These are phyloP conservation scores for Chlamydomonas eustigma DNA, from an alignment of 139 green algal species.

Conservation along the genomic window DNA sequence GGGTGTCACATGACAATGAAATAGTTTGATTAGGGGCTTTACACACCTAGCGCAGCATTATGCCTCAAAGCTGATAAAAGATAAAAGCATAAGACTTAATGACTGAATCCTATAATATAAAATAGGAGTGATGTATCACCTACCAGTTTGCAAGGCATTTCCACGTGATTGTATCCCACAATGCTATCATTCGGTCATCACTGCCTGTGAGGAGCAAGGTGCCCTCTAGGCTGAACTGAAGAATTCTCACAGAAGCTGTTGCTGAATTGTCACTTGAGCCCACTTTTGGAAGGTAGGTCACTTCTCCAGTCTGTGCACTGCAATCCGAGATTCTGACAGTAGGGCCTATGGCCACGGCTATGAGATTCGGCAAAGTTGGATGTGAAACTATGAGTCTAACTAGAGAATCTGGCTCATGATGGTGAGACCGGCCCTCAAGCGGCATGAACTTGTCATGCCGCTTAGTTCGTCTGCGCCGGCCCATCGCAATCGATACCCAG, in stretches of 20 bases:
- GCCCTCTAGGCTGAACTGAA: constrained; percentile 45
- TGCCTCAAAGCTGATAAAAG: not conserved
- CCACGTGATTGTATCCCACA: constrained; percentile 36
- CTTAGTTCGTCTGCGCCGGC: not conserved
- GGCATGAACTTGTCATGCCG: not conserved
- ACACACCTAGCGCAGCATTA: constrained; percentile 4
- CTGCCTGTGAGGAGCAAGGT: constrained; percentile 42
- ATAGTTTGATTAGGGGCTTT: not conserved
- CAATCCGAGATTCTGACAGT: not conserved
- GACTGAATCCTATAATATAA: not conserved
- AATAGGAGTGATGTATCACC: constrained; percentile 1
- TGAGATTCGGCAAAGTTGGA: not conserved
- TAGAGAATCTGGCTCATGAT: not conserved
- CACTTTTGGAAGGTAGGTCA: no score
- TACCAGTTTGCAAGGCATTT: constrained; percentile 35
- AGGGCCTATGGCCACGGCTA: not conserved
- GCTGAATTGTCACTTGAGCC: not conserved
- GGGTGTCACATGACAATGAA: not conserved
- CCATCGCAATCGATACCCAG: no score
- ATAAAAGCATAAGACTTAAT: not conserved
- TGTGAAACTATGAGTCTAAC: not conserved
- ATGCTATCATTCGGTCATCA: constrained; percentile 54
- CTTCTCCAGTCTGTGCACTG: no score
- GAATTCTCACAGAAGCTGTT: constrained; percentile 21
- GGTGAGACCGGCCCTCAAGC: not conserved